phyloP scores from a whole-genome alignment of 2,329 filamentous ascomycete species.

The Penicillium sclerotiorum region DNA sequence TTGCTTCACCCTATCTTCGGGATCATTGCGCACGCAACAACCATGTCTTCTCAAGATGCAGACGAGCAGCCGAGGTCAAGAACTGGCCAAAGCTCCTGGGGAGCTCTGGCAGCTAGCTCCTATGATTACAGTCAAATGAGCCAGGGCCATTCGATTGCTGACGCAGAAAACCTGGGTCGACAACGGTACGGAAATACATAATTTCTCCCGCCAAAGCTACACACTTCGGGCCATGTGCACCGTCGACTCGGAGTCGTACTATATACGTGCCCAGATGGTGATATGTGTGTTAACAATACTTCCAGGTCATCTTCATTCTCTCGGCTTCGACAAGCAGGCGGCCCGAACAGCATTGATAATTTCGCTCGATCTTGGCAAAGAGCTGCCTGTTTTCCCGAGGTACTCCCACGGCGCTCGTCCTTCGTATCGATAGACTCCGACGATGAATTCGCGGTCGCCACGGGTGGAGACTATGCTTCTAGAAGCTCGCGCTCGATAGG shows the following conservation, averaged over 20 bases:
- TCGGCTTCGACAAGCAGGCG: constrained; percentile 69
- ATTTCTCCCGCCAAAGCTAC: no score
- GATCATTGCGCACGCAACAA: not conserved
- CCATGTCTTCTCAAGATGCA: not conserved
- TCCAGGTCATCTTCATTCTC: constrained; percentile 44
- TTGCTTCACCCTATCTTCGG: no score
- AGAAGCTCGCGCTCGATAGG: constrained; percentile 27
- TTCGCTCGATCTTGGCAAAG: constrained; percentile 92
- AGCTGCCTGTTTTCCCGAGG: constrained; percentile 84
- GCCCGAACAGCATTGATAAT: constrained; percentile 90
- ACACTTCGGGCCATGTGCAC: no score
- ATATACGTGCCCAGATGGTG: no score
- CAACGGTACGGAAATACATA: constrained; percentile 12
- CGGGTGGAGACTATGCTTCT: constrained; percentile 23
- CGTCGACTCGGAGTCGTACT: not conserved
- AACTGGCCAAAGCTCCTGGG: constrained; percentile 10
- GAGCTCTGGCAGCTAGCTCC: constrained; percentile 16
- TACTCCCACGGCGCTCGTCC: constrained; percentile 76
- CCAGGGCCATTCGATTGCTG: constrained; percentile 13
- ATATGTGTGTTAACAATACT: constrained; percentile 4
- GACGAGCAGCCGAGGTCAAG: constrained; percentile 8
- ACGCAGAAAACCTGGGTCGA: constrained; percentile 18
- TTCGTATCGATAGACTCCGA: constrained; percentile 65
- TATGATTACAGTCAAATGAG: constrained; percentile 18
- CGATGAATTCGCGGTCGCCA: constrained; percentile 43